Evolutionary conservation across 192 early-diverging fungal species (phyloP).

Genomic region (Coemansia sp.): DNA sequence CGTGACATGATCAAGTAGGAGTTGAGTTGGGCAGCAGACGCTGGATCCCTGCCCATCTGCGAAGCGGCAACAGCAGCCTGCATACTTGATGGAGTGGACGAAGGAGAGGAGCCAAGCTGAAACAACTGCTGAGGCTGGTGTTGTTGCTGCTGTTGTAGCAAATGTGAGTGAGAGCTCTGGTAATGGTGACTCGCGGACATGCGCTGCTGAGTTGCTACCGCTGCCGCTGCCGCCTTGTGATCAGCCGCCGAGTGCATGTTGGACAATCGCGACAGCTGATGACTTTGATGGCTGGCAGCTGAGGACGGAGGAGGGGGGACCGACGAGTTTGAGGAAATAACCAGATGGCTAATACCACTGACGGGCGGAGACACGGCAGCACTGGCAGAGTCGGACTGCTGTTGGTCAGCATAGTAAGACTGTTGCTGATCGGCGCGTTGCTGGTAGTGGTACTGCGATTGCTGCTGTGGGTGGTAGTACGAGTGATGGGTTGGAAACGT

Average conservation of each 20-base stretch:
- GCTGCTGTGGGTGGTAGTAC: slow-evolving; percentile 13
- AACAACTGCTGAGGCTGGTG: slow-evolving; percentile 14
- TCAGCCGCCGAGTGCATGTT: not conserved
- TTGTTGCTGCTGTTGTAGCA: slow-evolving; percentile 5
- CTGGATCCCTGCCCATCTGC: slow-evolving; percentile 13
- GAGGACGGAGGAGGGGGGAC: not conserved
- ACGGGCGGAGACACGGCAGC: slow-evolving; percentile 1
- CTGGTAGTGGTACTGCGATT: not conserved
- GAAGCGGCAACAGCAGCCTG: slow-evolving; percentile 1
- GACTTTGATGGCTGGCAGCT: not conserved
- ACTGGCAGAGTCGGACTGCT: not conserved
- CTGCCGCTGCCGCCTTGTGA: not conserved
- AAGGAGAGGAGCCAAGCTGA: no score
- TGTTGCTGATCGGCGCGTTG: slow-evolving; percentile 4
- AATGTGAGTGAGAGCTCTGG: slow-evolving; percentile 1
- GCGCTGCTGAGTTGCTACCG: not conserved
- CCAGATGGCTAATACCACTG: slow-evolving; percentile 5
- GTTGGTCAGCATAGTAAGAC: slow-evolving; percentile 8
- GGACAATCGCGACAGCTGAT: not conserved
- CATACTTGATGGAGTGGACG: slow-evolving; percentile 14
- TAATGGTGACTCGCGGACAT: not conserved
- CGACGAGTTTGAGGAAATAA: slow-evolving; percentile 14
- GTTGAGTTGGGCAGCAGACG: slow-evolving; percentile 12
- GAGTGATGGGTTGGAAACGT: slow-evolving; percentile 13
- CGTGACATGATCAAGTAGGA: slow-evolving; percentile 31